Conservation (phyloP, 768 basidiomycete genomes). For the Mycena crocata region DNA sequence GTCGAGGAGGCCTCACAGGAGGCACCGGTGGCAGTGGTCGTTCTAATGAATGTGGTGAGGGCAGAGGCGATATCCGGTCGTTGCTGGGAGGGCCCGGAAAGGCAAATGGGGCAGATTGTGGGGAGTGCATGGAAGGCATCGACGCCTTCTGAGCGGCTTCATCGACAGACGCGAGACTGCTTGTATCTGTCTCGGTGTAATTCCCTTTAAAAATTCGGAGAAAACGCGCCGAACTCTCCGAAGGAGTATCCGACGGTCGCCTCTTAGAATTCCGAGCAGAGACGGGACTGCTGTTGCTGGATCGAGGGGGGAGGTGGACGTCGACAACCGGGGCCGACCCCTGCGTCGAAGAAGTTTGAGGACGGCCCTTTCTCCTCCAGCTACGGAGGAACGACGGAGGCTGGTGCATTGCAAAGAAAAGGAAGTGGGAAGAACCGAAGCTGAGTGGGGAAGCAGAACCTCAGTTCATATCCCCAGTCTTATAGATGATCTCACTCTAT, state of each 20-base stretch:
- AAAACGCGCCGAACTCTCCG: constrained; percentile 19
- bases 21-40: constrained; percentile 30
- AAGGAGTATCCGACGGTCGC: constrained; percentile 19
- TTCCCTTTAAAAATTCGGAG: constrained; percentile 21
- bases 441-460: background rate
- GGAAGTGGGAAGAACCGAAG: constrained; percentile 16
- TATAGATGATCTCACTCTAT: constrained; percentile 27
- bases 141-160: background rate
- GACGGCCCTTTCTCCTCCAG: constrained; percentile 50
- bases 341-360: constrained; percentile 17
- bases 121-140: constrained; percentile 13
- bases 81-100: constrained; percentile 38
- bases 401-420: constrained; percentile 47
- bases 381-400: constrained; percentile 52
- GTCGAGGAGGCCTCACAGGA: constrained; percentile 44
- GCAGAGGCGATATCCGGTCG: background rate
- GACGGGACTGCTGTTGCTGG: constrained; percentile 22
- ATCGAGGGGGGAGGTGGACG: constrained; percentile 7
- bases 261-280: background rate
- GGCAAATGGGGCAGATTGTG: constrained; percentile 22
- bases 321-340: background rate
- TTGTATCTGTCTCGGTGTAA: constrained; percentile 5
- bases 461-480: constrained; percentile 11
- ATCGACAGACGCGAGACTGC: constrained; percentile 19
- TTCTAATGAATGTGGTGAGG: constrained; percentile 20